Base-by-base conservation (phyloP, 2,329 filamentous ascomycete genomes). In the Penicillium brasilianum region DNA sequence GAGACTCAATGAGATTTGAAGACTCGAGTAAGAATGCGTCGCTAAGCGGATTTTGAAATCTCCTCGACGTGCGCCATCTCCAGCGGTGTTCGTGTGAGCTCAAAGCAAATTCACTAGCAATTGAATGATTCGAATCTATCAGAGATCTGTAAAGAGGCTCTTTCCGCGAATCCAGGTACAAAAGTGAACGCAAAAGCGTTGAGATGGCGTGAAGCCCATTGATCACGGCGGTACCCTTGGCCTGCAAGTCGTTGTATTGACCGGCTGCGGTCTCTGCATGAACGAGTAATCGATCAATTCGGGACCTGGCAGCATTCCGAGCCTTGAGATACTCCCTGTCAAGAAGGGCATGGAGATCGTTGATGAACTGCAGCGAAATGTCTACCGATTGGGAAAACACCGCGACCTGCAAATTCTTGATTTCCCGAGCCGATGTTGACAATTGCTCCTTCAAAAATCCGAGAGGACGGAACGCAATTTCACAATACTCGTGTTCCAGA, bases 231-330 rank as follows among this genome's bases (percentile, higher is more conserved):
- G 1, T 16, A 6, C 36, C 32, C 50, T 61, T 61, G 13, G 28
- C 25, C 56, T 57, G 48, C 30, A 69, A 20, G 4, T 55, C 4
- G 0, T 1, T 1, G 32, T 73, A 73, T 5, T 53, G 20, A 5
- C 28, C 2, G 1, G 58, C 14, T 14, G 63, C 30, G 11, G 28
- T 28, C n/a, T 49, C 4, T 1, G 28, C 11, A 22, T 55, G 34
- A 9, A 41, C n/a, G 8, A 72, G 51, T 18, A 69, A 20, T 2
- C 18, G 9, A 44, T 74, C 65, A 9, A 74, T 59, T 8, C 62
- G 71, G 13, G 41, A 43, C 55, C 65, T 65, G 11, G 69, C 69
- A 36, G 59, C 59, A 16, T 51, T 9, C 20, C 65, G 64, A 44
- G 70, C 66, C n/a, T 13, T 28, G 28, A 69, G 22, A 50, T 66